Evolutionary conservation across 2,329 filamentous ascomycete species (phyloP).

Genomic region (Chrysoporthe puriensis): DNA sequence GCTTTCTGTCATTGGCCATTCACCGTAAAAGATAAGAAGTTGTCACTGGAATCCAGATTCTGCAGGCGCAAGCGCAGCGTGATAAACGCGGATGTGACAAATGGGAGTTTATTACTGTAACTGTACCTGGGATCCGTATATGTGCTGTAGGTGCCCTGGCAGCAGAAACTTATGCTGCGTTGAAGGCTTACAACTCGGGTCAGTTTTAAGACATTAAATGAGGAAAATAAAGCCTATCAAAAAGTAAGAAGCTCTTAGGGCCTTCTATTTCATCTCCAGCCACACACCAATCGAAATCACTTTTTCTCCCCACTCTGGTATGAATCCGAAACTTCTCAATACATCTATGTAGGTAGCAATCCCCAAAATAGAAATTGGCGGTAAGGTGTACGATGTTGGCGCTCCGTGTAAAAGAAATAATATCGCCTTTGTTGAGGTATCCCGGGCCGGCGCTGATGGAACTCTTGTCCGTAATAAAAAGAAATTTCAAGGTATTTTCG

Average conservation of each 20-base stretch:
- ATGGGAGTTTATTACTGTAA: not conserved
- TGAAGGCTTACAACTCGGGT: not conserved
- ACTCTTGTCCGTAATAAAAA: too few species aligned
- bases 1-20: too few species aligned
- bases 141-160: not conserved
- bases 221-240: not conserved
- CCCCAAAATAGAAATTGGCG: not conserved
- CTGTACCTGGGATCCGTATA: not conserved
- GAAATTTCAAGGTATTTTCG: too few species aligned
- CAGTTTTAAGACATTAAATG: not conserved
- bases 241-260: not conserved
- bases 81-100: too few species aligned
- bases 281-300: not conserved
- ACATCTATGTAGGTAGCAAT: not conserved
- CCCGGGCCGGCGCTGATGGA: too few species aligned
- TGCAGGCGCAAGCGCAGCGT: too few species aligned
- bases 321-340: too few species aligned
- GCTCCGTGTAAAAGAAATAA: too few species aligned
- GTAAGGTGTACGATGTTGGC: not conserved
- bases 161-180: not conserved
- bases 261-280: not conserved
- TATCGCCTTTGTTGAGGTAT: too few species aligned
- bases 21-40: too few species aligned
- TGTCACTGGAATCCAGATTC: too few species aligned
- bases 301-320: too few species aligned